phyloP scores from a whole-genome alignment of 257 asterid genomes.

The Solanum arcanum region DNA sequence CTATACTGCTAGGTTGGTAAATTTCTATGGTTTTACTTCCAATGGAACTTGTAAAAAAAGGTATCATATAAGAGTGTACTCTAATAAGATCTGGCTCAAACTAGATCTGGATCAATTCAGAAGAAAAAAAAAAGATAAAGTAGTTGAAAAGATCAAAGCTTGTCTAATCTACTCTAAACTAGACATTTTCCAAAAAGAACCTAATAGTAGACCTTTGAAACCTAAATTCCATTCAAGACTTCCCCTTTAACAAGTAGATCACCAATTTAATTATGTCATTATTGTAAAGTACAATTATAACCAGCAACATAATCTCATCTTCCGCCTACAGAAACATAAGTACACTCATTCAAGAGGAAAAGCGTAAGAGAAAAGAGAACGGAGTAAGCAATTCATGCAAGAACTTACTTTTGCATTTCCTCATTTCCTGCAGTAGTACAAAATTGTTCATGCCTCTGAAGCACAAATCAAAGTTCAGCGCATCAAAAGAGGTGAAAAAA shows the following conservation, averaged over 20 bases:
- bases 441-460: slow-evolving; percentile 15
- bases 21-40: background rate
- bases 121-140: background rate
- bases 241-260: background rate
- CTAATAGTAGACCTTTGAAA: background rate
- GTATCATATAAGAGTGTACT: background rate
- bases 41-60: background rate
- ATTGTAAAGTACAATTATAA: background rate
- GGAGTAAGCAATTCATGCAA: background rate
- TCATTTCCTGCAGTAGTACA: slow-evolving; percentile 14
- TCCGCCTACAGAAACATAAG: background rate
- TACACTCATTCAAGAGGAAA: background rate
- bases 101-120: background rate
- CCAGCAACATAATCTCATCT: background rate
- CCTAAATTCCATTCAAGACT: background rate
- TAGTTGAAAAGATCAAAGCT: background rate
- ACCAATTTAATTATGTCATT: background rate
- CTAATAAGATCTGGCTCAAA: background rate
- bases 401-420: slow-evolving; percentile 24
- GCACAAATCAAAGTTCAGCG: background rate
- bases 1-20: background rate
- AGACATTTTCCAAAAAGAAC: background rate
- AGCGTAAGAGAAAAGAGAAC: background rate
- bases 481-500: background rate
- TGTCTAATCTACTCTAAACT: background rate